A percentile compares a stretch with the other conserved stretches of the same genome.
phyloP scores from a whole-genome alignment of 495 filamentous ascomycete species.

The Podospora fimiseda region DNA sequence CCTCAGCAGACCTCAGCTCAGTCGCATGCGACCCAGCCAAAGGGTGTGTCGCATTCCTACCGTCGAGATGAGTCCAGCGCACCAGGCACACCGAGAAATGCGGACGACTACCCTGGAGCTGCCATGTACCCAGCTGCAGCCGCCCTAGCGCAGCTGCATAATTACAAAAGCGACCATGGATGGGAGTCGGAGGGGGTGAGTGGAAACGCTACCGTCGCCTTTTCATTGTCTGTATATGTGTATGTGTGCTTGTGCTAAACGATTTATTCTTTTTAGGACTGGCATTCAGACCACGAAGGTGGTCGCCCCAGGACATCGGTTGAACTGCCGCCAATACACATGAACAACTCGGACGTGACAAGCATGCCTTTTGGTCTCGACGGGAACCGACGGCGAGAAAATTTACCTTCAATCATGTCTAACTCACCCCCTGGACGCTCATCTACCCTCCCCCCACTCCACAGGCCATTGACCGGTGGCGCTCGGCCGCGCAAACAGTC shows the following conservation, averaged over 20 bases:
- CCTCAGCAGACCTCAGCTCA: slow-evolving; percentile 31
- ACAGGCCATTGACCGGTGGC: slow-evolving; percentile 53
- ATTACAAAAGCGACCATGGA: slow-evolving; percentile 67
- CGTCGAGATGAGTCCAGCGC: slow-evolving; percentile 64
- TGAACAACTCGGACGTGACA: slow-evolving; percentile 54
- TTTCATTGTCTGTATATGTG: slow-evolving; percentile 14
- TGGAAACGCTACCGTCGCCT: slow-evolving; percentile 9
- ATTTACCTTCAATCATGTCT: slow-evolving; percentile 74
- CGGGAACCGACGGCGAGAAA: slow-evolving; percentile 54
- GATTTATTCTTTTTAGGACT: slow-evolving; percentile 44
- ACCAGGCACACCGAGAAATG: slow-evolving; percentile 61
- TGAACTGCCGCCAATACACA: slow-evolving; percentile 66
- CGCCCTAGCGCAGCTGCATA: slow-evolving; percentile 79
- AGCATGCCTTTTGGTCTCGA: slow-evolving; percentile 62
- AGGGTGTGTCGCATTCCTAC: slow-evolving; percentile 39
- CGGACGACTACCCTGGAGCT: slow-evolving; percentile 65
- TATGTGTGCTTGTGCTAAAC: not conserved
- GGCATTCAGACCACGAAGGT: slow-evolving; percentile 65
- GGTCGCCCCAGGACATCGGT: slow-evolving; percentile 53
- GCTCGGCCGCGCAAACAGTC: slow-evolving; percentile 76
- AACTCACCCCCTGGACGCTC: slow-evolving; percentile 80
- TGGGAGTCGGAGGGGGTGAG: slow-evolving; percentile 81
- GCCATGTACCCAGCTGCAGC: slow-evolving; percentile 66
- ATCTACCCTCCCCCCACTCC: slow-evolving; percentile 75
- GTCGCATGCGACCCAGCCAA: slow-evolving; percentile 25